phyloP scores from a whole-genome alignment of 352 stramenopile species.

The Phytophthora sp. region DNA sequence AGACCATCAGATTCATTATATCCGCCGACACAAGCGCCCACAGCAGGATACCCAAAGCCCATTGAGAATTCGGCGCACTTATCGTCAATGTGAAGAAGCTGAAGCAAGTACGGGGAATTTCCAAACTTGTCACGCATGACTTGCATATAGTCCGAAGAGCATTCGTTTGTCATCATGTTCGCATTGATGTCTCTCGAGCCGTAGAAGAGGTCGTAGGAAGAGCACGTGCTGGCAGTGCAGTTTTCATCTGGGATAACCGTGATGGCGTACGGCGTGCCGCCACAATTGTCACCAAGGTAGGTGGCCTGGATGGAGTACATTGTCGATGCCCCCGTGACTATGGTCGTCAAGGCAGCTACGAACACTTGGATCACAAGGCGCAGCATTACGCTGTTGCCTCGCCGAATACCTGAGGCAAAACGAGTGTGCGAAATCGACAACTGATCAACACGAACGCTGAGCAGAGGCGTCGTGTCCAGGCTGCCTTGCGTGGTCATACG shows the following conservation, averaged over 20 bases:
- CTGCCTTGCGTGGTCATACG: background rate
- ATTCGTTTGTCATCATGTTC: conserved; percentile 34
- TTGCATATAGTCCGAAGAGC: conserved; percentile 16
- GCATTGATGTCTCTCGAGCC: conserved; percentile 18
- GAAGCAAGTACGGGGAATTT: conserved; percentile 29
- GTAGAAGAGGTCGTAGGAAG: conserved; percentile 11
- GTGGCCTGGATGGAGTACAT: conserved; percentile 20
- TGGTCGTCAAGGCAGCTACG: background rate
- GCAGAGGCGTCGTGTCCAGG: background rate
- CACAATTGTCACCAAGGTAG: conserved; percentile 25
- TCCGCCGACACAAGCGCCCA: conserved; percentile 23
- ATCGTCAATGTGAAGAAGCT: conserved; percentile 19
- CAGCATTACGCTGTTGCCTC: background rate
- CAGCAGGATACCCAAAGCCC: conserved; percentile 22
- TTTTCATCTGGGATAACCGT: conserved; percentile 17
- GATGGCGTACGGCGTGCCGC: conserved; percentile 19
- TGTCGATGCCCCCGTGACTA: background rate
- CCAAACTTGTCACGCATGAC: conserved; percentile 27
- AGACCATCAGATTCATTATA: conserved; percentile 31
- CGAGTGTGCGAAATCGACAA: background rate
- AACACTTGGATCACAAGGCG: background rate
- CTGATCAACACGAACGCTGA: background rate
- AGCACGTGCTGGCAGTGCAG: conserved; percentile 11
- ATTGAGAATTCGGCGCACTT: conserved; percentile 29
- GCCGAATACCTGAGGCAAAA: background rate